Evolutionary conservation across 1,139 yeast genomes (phyloP).

Genomic region (Ashbya aceris): DNA sequence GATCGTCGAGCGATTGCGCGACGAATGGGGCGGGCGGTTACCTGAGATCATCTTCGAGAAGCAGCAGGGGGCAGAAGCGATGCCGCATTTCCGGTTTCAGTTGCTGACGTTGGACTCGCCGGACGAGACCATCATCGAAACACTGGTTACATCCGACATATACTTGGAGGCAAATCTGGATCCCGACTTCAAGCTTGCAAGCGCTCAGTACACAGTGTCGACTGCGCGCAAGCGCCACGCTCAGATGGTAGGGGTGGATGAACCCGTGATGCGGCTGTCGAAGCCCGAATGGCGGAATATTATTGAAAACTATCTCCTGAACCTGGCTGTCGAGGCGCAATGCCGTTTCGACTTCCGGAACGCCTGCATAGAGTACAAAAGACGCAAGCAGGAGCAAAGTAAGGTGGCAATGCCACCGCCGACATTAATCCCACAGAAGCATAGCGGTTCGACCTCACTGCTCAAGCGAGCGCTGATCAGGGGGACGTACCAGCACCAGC

Average conservation of each 20-base stretch:
- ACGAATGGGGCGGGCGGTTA: slow-evolving; percentile 44
- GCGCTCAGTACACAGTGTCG: slow-evolving; percentile 50
- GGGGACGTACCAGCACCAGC: slow-evolving; percentile 14
- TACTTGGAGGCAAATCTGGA: slow-evolving; percentile 52
- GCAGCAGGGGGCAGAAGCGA: slow-evolving; percentile 10
- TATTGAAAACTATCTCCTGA: slow-evolving; percentile 53
- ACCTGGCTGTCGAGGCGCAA: slow-evolving; percentile 61
- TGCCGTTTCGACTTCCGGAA: slow-evolving; percentile 51
- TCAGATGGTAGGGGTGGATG: slow-evolving; percentile 20
- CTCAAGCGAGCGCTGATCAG: slow-evolving; percentile 24
- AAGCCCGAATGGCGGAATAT: slow-evolving; percentile 61
- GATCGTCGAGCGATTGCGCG: slow-evolving; percentile 39
- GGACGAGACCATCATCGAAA: slow-evolving; percentile 39
- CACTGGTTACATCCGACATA: slow-evolving; percentile 45
- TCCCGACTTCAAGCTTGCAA: slow-evolving; percentile 40
- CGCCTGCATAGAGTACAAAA: slow-evolving; percentile 35
- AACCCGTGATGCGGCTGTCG: slow-evolving; percentile 27
- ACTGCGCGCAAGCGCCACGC: slow-evolving; percentile 46
- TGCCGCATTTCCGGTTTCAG: slow-evolving; percentile 32
- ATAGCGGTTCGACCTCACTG: slow-evolving; percentile 9
- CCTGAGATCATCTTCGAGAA: slow-evolving; percentile 35
- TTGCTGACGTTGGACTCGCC: slow-evolving; percentile 42
- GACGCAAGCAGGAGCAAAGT: slow-evolving; percentile 16
- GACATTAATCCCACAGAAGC: slow-evolving; percentile 19
- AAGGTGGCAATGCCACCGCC: slow-evolving; percentile 30